Percentiles rank a stretch among this genome's conserved stretches.
Conservation (phyloP, 192 early-diverging fungal species). For the Podila verticillata region DNA sequence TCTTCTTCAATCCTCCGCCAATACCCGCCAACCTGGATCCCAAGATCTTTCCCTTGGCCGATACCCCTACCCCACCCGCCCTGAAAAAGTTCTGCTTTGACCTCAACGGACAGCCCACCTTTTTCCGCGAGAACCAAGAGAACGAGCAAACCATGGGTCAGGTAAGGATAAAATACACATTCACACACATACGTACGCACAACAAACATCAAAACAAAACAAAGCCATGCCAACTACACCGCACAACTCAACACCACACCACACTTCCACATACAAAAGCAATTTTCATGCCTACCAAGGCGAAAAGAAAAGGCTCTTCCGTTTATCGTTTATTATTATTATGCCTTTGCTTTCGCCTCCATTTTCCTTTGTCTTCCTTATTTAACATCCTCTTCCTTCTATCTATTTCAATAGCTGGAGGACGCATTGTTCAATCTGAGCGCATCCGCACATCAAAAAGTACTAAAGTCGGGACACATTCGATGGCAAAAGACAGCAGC, state of each 20-base stretch:
- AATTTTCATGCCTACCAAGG: too few relatives aligned
- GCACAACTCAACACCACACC: too few relatives aligned
- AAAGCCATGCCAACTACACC: too few relatives aligned
- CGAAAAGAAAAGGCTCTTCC: too few relatives aligned
- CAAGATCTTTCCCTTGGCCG: slow-evolving; percentile 76
- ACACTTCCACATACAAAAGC: too few relatives aligned
- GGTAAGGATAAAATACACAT: slow-evolving; percentile 6
- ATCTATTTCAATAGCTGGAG: slow-evolving; percentile 41
- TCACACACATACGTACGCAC: too few relatives aligned
- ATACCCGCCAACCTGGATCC: slow-evolving; percentile 64
- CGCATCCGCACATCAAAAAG: slow-evolving; percentile 48
- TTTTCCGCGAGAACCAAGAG: slow-evolving; percentile 70
- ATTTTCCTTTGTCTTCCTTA: neutral
- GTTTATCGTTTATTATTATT: neutral
- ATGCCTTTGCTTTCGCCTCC: neutral
- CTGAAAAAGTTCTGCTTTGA: slow-evolving; percentile 86
- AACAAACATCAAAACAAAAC: too few relatives aligned
- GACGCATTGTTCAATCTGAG: slow-evolving; percentile 57
- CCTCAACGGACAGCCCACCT: slow-evolving; percentile 75
- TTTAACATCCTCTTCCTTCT: slow-evolving; percentile 1
- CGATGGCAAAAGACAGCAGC: slow-evolving; percentile 1
- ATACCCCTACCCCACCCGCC: slow-evolving; percentile 77
- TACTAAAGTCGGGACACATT: slow-evolving; percentile 20
- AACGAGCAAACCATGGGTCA: slow-evolving; percentile 57
- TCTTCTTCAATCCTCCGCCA: slow-evolving; percentile 68